Percentiles rank a stretch among this genome's conserved stretches.
Evolutionary conservation across 202 grass and related monocot genomes (phyloP).

Genomic region (Panicum virgatum): DNA sequence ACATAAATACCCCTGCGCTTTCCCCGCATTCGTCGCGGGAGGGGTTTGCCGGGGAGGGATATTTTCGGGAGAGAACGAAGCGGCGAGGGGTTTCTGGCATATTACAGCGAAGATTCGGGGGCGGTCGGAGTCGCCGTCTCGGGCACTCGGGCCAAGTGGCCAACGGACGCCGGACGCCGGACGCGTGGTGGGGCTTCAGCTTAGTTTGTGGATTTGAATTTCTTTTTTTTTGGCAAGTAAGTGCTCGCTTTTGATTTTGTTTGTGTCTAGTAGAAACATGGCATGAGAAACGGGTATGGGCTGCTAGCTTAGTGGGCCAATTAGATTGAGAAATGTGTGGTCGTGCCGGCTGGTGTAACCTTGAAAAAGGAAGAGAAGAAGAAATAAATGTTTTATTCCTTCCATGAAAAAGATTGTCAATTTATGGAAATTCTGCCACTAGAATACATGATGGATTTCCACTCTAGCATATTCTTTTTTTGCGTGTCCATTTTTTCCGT

Average conservation of each 20-base stretch:
- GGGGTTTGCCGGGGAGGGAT: not conserved
- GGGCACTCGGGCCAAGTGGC: not conserved
- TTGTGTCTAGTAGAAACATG: not conserved
- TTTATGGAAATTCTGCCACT: not conserved
- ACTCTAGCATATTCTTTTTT: constrained; percentile 3
- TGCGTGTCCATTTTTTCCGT: too few relatives aligned
- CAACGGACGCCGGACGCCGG: constrained; percentile 4
- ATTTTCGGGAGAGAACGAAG: not conserved
- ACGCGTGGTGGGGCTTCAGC: not conserved
- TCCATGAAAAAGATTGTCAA: not conserved
- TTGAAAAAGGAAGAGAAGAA: not conserved
- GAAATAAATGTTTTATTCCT: not conserved
- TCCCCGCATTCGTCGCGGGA: not conserved
- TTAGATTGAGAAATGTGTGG: not conserved
- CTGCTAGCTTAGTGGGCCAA: not conserved
- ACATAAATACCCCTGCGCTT: not conserved
- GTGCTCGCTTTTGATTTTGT: not conserved
- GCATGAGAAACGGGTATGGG: not conserved
- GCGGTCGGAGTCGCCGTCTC: constrained; percentile 41
- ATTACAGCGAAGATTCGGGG: constrained; percentile 50
- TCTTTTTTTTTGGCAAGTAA: too few relatives aligned
- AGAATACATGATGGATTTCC: too few relatives aligned
- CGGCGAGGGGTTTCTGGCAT: constrained; percentile 28
- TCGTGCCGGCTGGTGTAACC: too few relatives aligned
- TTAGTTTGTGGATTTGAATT: not conserved